phyloP scores from a whole-genome alignment of 805 yeast species.

The Candida maris region DNA sequence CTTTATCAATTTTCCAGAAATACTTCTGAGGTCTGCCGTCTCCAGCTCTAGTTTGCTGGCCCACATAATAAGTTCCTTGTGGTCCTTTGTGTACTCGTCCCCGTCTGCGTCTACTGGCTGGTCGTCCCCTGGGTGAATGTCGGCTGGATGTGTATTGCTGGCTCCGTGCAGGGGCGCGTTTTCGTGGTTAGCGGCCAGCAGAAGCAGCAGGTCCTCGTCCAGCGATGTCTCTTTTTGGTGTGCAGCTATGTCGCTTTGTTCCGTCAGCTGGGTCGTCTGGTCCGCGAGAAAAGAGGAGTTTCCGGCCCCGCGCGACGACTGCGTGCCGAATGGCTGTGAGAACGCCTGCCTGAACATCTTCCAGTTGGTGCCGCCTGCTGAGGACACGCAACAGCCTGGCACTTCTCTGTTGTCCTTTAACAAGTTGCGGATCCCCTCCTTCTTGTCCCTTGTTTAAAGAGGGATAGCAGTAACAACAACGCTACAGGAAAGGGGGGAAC shows the following conservation, averaged over 20 bases:
- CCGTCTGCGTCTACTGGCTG: conserved; percentile 1
- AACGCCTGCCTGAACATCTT: too few species aligned
- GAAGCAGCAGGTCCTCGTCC: background rate
- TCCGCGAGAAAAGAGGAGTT: conserved; percentile 1
- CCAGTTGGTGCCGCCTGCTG: too few species aligned
- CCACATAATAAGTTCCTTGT: conserved; percentile 39
- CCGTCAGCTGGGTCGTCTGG: conserved; percentile 2
- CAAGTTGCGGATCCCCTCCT: too few species aligned
- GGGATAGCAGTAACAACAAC: too few species aligned
- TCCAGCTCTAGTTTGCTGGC: conserved; percentile 50
- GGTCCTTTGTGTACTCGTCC: conserved; percentile 15
- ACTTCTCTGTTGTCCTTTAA: too few species aligned
- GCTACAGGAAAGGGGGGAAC: too few species aligned
- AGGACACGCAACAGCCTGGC: too few species aligned
- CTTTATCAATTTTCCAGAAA: conserved; percentile 18
- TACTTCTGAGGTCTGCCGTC: conserved; percentile 39
- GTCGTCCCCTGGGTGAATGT: background rate
- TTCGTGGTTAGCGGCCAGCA: too few species aligned
- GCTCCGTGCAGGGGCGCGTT: too few species aligned
- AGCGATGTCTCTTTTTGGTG: background rate
- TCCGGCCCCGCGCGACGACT: background rate
- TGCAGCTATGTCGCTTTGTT: conserved; percentile 3
- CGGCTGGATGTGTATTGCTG: too few species aligned
- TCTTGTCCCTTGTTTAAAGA: too few species aligned
- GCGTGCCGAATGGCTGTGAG: background rate